These are phyloP conservation scores for Suhomyces vadensis DNA, from an alignment of 805 yeast genomes.

Conservation along the genomic window DNA sequence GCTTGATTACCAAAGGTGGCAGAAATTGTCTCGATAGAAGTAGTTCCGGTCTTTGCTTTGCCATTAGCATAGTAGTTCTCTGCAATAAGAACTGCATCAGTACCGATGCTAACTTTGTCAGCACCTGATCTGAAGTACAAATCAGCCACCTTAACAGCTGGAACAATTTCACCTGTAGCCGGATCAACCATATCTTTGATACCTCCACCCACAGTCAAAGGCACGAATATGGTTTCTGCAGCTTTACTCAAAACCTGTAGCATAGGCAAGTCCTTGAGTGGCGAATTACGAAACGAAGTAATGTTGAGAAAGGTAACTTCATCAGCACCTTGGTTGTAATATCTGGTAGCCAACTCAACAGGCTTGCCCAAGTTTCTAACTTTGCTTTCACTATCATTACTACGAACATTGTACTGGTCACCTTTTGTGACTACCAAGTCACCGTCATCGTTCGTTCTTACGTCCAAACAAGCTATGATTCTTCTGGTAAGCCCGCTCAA, in stretches of 20 bases:
- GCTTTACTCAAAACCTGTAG: slow-evolving; percentile 79
- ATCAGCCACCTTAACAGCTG: slow-evolving; percentile 90
- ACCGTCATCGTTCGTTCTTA: slow-evolving; percentile 91
- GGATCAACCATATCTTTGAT: slow-evolving; percentile 89
- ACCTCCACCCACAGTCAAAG: slow-evolving; percentile 98
- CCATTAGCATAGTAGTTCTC: slow-evolving; percentile 70
- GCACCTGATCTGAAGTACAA: slow-evolving; percentile 96
- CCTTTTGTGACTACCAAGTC: slow-evolving; percentile 98
- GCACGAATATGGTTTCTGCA: slow-evolving; percentile 91
- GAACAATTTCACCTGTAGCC: slow-evolving; percentile 64
- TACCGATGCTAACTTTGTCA: slow-evolving; percentile 96
- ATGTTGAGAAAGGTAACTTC: slow-evolving; percentile 94
- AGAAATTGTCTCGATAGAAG: slow-evolving; percentile 94
- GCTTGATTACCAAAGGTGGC: slow-evolving; percentile 94
- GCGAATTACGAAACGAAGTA: slow-evolving; percentile 94
- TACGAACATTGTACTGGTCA: slow-evolving; percentile 94
- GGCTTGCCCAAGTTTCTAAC: slow-evolving; percentile 97
- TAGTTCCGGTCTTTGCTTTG: slow-evolving; percentile 60
- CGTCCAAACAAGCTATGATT: slow-evolving; percentile 94
- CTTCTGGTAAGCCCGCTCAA: slow-evolving; percentile 80
- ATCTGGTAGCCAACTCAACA: slow-evolving; percentile 86
- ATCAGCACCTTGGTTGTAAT: slow-evolving; percentile 94
- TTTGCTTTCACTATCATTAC: slow-evolving; percentile 36
- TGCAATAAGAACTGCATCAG: slow-evolving; percentile 93
- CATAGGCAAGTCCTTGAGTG: slow-evolving; percentile 93